These are phyloP conservation scores for Circinella minor DNA, from an alignment of 371 early-diverging fungal genomes.

Conservation along the genomic window DNA sequence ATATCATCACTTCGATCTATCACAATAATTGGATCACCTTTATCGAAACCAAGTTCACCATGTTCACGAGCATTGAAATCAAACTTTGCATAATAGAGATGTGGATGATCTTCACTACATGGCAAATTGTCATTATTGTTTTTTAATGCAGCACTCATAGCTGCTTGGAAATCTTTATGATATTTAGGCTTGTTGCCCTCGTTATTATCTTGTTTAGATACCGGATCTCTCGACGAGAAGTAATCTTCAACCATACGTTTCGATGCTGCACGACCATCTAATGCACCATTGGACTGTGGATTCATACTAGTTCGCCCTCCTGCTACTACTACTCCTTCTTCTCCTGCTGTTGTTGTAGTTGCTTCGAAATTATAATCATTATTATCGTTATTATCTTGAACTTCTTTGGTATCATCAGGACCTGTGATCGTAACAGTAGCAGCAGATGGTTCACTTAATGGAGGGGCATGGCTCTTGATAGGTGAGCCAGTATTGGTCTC, in stretches of 20 bases:
- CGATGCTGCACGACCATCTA: slow-evolving; percentile 39
- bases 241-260: slow-evolving; percentile 50
- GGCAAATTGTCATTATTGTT: slow-evolving; percentile 41
- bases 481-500: slow-evolving; percentile 36
- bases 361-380: neutral
- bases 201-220: neutral
- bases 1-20: slow-evolving; percentile 80
- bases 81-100: slow-evolving; percentile 74
- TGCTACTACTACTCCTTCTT: neutral
- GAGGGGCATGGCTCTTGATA: slow-evolving; percentile 29
- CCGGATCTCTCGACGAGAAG: slow-evolving; percentile 26
- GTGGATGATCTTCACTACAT: slow-evolving; percentile 46
- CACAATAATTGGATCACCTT: slow-evolving; percentile 77
- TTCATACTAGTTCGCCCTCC: slow-evolving; percentile 9
- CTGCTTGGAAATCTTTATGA: slow-evolving; percentile 46
- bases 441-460: slow-evolving; percentile 22
- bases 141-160: slow-evolving; percentile 41
- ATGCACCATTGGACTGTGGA: neutral
- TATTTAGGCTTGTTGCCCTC: slow-evolving; percentile 26
- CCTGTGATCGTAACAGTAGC: slow-evolving; percentile 23
- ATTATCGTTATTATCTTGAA: slow-evolving; percentile 1
- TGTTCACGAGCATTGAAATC: slow-evolving; percentile 77
- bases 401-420: neutral
- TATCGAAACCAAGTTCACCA: slow-evolving; percentile 78
- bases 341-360: neutral